These are phyloP conservation scores for Starmera dryadoides DNA, from an alignment of 805 yeast species.

Conservation along the genomic window DNA sequence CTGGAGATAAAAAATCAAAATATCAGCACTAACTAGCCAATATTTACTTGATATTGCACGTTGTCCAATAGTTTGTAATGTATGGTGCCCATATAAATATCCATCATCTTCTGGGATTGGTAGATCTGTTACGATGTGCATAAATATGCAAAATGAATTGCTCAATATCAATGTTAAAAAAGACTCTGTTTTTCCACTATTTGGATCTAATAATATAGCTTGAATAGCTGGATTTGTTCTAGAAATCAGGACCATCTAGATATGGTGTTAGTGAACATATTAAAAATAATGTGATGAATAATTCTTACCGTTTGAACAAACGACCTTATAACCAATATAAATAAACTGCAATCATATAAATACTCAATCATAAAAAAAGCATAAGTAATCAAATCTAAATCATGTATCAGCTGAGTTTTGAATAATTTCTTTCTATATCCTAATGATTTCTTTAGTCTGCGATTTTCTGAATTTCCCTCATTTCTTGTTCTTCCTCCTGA, in stretches of 20 bases:
- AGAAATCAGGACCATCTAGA: background rate
- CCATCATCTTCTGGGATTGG: conserved; percentile 18
- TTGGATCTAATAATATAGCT: background rate
- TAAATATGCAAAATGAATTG: conserved; percentile 3
- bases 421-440: conserved; percentile 9
- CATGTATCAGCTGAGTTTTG: conserved; percentile 7
- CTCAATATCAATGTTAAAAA: conserved; percentile 1
- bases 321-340: conserved; percentile 10
- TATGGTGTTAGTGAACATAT: no score
- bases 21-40: conserved; percentile 10
- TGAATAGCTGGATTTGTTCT: background rate
- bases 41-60: conserved; percentile 9
- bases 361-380: conserved; percentile 9
- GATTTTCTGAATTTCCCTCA: background rate
- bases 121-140: conserved; percentile 10
- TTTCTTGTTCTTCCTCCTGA: no score
- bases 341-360: conserved; percentile 20
- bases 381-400: conserved; percentile 5
- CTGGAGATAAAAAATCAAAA: conserved; percentile 12
- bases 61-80: conserved; percentile 19
- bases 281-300: background rate
- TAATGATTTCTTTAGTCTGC: conserved; percentile 5
- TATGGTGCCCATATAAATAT: conserved; percentile 19
- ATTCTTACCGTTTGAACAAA: conserved; percentile 8
- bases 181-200: background rate